Percentiles rank a stretch among this genome's conserved stretches.
Evolutionary conservation across 495 filamentous ascomycete genomes (phyloP).

Genomic region (Annulohypoxylon nitens): DNA sequence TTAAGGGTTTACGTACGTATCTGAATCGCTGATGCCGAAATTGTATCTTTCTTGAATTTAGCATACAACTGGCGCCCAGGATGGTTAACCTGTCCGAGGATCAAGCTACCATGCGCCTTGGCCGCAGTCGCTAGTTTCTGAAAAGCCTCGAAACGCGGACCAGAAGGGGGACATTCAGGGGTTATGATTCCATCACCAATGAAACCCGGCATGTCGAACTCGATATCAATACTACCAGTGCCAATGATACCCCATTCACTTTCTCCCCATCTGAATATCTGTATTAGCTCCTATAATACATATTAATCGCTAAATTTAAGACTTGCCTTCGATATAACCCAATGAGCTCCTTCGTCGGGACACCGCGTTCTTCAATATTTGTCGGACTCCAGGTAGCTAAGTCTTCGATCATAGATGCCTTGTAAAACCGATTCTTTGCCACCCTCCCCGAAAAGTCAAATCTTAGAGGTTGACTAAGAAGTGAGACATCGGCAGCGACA

Average conservation of each 20-base stretch:
- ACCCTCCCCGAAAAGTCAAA: conserved; percentile 67
- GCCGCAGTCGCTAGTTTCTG: conserved; percentile 61
- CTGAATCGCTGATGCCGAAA: conserved; percentile 69
- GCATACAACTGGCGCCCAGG: conserved; percentile 68
- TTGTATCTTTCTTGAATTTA: conserved; percentile 64
- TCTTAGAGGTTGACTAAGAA: conserved; percentile 65
- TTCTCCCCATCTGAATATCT: conserved; percentile 67
- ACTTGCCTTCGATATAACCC: conserved; percentile 62
- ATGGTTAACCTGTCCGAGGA: conserved; percentile 70
- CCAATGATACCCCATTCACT: conserved; percentile 66
- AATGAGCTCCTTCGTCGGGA: conserved; percentile 69
- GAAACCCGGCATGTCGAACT: conserved; percentile 68
- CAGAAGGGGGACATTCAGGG: conserved; percentile 56
- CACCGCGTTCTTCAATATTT: conserved; percentile 65
- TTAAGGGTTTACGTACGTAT: conserved; percentile 46
- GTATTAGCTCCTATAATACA: not conserved
- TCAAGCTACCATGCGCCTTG: conserved; percentile 67
- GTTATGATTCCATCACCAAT: conserved; percentile 70
- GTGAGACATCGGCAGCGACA: conserved; percentile 25
- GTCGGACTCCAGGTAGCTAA: conserved; percentile 68
- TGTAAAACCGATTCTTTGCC: conserved; percentile 69
- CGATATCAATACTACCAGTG: conserved; percentile 72
- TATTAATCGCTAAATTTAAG: not conserved
- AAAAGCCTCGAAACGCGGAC: conserved; percentile 70
- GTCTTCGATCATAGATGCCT: conserved; percentile 73